Conservation (phyloP, 495 filamentous ascomycete species). For the Xylaria longipes region DNA sequence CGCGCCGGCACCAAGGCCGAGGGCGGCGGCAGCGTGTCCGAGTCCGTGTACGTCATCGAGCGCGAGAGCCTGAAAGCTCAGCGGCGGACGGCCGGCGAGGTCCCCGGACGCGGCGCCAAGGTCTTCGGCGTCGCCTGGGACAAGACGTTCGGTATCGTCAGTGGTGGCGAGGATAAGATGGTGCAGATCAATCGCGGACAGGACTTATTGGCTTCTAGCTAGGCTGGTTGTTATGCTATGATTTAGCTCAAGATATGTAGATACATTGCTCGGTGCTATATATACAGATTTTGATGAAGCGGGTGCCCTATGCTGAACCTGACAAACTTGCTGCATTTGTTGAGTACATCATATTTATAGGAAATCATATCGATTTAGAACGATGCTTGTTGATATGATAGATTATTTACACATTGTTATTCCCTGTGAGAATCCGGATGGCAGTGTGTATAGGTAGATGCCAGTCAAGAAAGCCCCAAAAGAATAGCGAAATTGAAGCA, state of each 20-base stretch:
- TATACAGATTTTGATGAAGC: slow-evolving; percentile 38
- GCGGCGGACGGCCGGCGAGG: slow-evolving; percentile 63
- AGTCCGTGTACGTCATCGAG: slow-evolving; percentile 81
- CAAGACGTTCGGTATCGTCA: slow-evolving; percentile 81
- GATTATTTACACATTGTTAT: not conserved
- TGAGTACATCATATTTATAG: too few species aligned
- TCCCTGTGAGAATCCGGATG: not conserved
- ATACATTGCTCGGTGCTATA: not conserved
- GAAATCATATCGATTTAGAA: not conserved
- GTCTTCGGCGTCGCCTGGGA: slow-evolving; percentile 94
- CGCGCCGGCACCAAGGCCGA: slow-evolving; percentile 67
- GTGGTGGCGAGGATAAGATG: slow-evolving; percentile 87
- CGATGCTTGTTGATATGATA: not conserved
- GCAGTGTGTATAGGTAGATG: not conserved
- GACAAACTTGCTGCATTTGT: too few species aligned
- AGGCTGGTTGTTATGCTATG: not conserved
- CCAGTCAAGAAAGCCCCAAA: not conserved
- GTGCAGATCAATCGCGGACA: slow-evolving; percentile 80
- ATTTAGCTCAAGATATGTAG: not conserved
- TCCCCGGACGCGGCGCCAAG: slow-evolving; percentile 66
- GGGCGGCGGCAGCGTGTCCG: slow-evolving; percentile 69
- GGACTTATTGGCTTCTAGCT: slow-evolving; percentile 17
- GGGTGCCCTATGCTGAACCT: not conserved
- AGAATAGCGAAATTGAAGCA: not conserved
- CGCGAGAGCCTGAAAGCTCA: slow-evolving; percentile 65